Base-by-base conservation (phyloP, 192 early-diverging fungal genomes). In the Hyaloraphidium curvatum region DNA sequence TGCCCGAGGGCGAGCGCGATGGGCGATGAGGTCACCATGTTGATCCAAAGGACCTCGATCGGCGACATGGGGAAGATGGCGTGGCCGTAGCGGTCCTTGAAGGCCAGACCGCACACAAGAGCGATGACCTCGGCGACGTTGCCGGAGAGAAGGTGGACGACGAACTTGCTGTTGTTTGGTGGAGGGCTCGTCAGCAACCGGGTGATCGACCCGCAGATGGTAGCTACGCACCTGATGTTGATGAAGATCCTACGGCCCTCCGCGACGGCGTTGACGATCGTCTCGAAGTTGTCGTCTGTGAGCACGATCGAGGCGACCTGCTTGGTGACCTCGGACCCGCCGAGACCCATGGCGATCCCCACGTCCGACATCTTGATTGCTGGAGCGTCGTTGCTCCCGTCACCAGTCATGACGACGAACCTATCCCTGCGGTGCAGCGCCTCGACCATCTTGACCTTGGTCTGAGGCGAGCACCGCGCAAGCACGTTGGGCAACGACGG, bases 211-310 rank as follows among this genome's bases (percentile, higher is more conserved):
- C 30, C 9, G 30, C 48, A 28, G 2, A 28, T 50, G 2, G n/a
- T n/a, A n/a, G n/a, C n/a, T n/a, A n/a, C n/a, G n/a, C n/a, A n/a
- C n/a, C n/a, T n/a, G 55, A 83, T 80, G 62, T 89, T 89, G 62
- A 55, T 69, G 58, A 84, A 89, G 16, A 89, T 73, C 13, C 83
- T 68, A 29, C 86, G 83, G 40, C 86, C 86, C 57, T 86, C 83
- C 50, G 67, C 68, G 55, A 89, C 69, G 11, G 86, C 84, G 0
- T 63, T 66, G 52, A 86, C 80, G 56, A 89, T 53, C 19, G 70
- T 71, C 0, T 70, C 70, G 65, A 77, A 77, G 50, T 77, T 53
- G 31, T 33, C 52, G 26, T 64, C 60, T 19, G 60, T 48, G 14
- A 63, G 35, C 2, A 63, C 37, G 17, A 65, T 68, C 4, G 65